Evolutionary conservation across 441 rosid genomes (phyloP), one percentile per base, ranked within the genome.

Genomic region (Breynia disticha): DNA sequence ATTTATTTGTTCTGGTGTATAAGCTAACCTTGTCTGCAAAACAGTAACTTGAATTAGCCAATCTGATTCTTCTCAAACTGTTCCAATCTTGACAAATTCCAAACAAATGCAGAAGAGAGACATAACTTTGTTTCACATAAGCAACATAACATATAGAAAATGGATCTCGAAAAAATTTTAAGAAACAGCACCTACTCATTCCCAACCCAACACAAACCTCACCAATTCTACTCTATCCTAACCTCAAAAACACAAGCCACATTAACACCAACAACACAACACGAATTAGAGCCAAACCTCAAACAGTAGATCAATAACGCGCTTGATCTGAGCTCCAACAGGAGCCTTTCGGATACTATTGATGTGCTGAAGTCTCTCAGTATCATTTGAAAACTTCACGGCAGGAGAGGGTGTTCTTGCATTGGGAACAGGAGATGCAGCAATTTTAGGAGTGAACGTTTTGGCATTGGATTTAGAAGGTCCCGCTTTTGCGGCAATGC

Each of bases 271-370:
- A 16, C 19, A 16, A 20, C 38, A 5, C 32, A 15, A 53, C 9
- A 24, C 39, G 5, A 44, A 42, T 54, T 46, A 2, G 48, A 37
- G 18, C 44, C 47, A 19, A 63, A 88, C 95, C 90, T 80, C 78
- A 6, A 55, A 56, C 16, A 93, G 67, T 53, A 83, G 71, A 60
- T 77, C 86, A 17, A 93, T 89, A 57, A 93, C 97, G 19, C 87
- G 88, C 76, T 93, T 93, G 57, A 89, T 80, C 77, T 86, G 97
- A 63, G 90, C 84, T 5, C 98, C 97, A 15, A 76, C 90, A 46
- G 90, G 93, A 16, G 72, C 68, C 72, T 84, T 93, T 15, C 96
- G 76, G 0, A 93, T 81, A 46, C 72, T 78, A 62, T 79, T 70
- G 37, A 88, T 88, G 11, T 60, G 69, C 55, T 86, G 89, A 63